Evolutionary conservation across 2,329 filamentous ascomycete species (phyloP).

Genomic region (Colletotrichum nymphaeae): DNA sequence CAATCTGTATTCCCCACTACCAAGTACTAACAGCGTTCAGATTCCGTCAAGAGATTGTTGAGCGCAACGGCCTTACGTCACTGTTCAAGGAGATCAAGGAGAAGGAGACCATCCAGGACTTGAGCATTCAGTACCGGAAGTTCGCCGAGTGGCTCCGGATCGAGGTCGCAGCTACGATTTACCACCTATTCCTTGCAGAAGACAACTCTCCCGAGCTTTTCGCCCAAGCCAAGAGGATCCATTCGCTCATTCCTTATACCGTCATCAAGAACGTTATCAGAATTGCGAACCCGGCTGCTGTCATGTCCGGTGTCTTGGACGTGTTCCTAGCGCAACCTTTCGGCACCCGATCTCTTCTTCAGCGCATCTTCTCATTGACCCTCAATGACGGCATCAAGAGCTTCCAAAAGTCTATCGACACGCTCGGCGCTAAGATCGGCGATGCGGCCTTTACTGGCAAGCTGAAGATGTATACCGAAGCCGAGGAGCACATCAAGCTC

Average conservation of each 20-base stretch:
- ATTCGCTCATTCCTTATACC: slow-evolving; percentile 93
- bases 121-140: slow-evolving; percentile 96
- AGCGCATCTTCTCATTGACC: slow-evolving; percentile 93
- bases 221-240: slow-evolving; percentile 91
- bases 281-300: slow-evolving; percentile 93
- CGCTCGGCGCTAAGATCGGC: slow-evolving; percentile 80
- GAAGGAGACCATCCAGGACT: slow-evolving; percentile 86
- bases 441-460: slow-evolving; percentile 84
- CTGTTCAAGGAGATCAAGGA: slow-evolving; percentile 93
- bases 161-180: slow-evolving; percentile 95
- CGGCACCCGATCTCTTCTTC: slow-evolving; percentile 87
- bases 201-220: slow-evolving; percentile 98
- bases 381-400: slow-evolving; percentile 89
- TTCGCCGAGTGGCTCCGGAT: slow-evolving; percentile 99
- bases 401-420: slow-evolving; percentile 88
- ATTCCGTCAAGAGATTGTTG: slow-evolving; percentile 75
- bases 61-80: slow-evolving; percentile 85
- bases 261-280: slow-evolving; percentile 97
- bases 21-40: slow-evolving; percentile 48
- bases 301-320: slow-evolving; percentile 96
- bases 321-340: slow-evolving; percentile 97
- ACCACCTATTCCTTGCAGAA: slow-evolving; percentile 96
- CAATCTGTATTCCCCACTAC: slow-evolving; percentile 21
- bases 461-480: slow-evolving; percentile 81
- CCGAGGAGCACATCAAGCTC: slow-evolving; percentile 80